Evolutionary conservation across 345 rosid genomes (phyloP).

Genomic region (Lepidium didymum): DNA sequence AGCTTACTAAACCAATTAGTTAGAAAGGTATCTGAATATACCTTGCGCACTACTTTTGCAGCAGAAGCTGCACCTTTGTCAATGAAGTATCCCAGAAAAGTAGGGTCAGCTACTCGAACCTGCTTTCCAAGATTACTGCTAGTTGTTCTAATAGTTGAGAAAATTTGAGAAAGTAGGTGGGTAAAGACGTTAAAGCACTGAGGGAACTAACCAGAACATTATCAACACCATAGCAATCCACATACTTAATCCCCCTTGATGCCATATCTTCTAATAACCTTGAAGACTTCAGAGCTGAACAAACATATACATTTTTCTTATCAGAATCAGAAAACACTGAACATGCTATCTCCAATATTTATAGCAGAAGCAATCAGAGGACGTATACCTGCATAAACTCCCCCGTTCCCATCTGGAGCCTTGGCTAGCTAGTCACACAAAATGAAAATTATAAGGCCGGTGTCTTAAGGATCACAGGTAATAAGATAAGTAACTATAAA

Average conservation of each 20-base stretch:
- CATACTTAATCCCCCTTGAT: conserved; percentile 70
- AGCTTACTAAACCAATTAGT: neutral
- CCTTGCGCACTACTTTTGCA: conserved; percentile 98
- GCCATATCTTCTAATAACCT: conserved; percentile 88
- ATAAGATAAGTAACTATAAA: neutral
- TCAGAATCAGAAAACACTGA: conserved; percentile 13
- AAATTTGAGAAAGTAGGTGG: neutral
- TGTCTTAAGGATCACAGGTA: neutral
- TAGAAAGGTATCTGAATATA: conserved; percentile 16
- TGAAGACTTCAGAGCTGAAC: conserved; percentile 75
- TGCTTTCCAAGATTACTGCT: conserved; percentile 35
- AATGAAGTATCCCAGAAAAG: conserved; percentile 92
- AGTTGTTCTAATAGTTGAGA: neutral
- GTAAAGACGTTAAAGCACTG: neutral
- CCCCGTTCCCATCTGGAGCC: conserved; percentile 98
- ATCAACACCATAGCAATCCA: conserved; percentile 97
- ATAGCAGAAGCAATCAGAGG: neutral
- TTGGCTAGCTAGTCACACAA: conserved; percentile 65
- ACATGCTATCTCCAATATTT: neutral
- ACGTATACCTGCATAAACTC: conserved; percentile 74
- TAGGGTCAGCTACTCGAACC: conserved; percentile 98
- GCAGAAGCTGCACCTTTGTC: conserved; percentile 90
- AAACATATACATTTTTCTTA: conserved; percentile 2
- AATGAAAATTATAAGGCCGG: conserved; percentile 17
- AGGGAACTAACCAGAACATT: conserved; percentile 67